phyloP scores from a whole-genome alignment of 306 rosid genomes.

The Castanea mollissima region DNA sequence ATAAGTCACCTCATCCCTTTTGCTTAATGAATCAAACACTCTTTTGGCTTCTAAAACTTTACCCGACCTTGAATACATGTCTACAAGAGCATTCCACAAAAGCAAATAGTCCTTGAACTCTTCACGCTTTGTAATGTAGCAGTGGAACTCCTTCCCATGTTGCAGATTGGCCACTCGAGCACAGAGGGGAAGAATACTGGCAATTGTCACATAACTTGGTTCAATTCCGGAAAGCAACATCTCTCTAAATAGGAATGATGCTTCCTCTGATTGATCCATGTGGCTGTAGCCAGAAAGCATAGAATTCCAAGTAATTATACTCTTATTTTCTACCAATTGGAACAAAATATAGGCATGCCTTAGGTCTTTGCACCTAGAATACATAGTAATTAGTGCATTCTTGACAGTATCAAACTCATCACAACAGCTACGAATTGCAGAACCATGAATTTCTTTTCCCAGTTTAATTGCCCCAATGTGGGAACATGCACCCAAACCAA shows the following conservation, averaged over 20 bases:
- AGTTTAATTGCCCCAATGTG: slow-evolving; percentile 61
- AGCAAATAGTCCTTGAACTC: slow-evolving; percentile 47
- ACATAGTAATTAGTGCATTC: slow-evolving; percentile 84
- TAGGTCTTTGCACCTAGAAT: slow-evolving; percentile 79
- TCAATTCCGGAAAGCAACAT: slow-evolving; percentile 52
- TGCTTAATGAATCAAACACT: slow-evolving; percentile 66
- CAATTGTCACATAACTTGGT: slow-evolving; percentile 79
- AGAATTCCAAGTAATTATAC: slow-evolving; percentile 73
- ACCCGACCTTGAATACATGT: slow-evolving; percentile 90
- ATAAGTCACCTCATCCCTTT: slow-evolving; percentile 75
- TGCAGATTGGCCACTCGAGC: slow-evolving; percentile 84
- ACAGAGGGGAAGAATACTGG: slow-evolving; percentile 85
- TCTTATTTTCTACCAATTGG: slow-evolving; percentile 41
- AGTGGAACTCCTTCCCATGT: slow-evolving; percentile 87
- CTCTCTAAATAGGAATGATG: slow-evolving; percentile 66
- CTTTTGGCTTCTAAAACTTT: slow-evolving; percentile 65
- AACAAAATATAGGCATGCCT: slow-evolving; percentile 59
- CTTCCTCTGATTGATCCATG: slow-evolving; percentile 69
- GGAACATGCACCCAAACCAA: slow-evolving; percentile 76
- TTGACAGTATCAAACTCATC: slow-evolving; percentile 46
- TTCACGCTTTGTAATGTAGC: slow-evolving; percentile 61
- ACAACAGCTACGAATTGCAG: slow-evolving; percentile 46
- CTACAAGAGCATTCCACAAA: slow-evolving; percentile 79
- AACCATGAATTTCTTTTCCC: slow-evolving; percentile 86
- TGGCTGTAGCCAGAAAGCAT: slow-evolving; percentile 77